Evolutionary conservation across 1,284 basidiomycete genomes (phyloP).

Genomic region (Papiliotrema laurentii): DNA sequence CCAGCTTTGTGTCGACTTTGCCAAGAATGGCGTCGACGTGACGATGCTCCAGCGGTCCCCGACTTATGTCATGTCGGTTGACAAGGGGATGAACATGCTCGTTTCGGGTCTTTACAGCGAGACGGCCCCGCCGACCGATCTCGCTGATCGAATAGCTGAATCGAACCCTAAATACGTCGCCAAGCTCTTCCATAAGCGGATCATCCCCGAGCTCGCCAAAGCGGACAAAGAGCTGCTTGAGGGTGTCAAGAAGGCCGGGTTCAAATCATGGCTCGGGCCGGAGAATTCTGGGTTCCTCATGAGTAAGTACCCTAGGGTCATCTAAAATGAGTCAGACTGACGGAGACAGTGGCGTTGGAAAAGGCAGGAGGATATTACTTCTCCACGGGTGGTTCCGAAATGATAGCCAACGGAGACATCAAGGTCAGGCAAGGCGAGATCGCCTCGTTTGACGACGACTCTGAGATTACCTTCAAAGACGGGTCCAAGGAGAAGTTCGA

Average conservation of each 20-base stretch:
- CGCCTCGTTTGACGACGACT: constrained; percentile 48
- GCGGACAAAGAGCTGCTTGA: constrained; percentile 58
- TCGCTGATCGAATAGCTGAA: constrained; percentile 55
- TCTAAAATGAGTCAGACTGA: neutral
- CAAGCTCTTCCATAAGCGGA: constrained; percentile 52
- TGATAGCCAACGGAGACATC: constrained; percentile 66
- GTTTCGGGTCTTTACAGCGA: constrained; percentile 54
- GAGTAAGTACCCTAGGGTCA: constrained; percentile 21
- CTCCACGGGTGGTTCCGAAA: constrained; percentile 58
- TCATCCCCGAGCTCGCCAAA: constrained; percentile 53
- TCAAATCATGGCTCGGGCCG: constrained; percentile 56
- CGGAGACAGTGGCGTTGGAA: constrained; percentile 36
- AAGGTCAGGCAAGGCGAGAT: constrained; percentile 66
- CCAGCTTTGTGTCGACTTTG: constrained; percentile 51
- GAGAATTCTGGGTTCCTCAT: constrained; percentile 56
- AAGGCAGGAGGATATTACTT: constrained; percentile 52
- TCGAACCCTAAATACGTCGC: constrained; percentile 51
- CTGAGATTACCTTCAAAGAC: constrained; percentile 60
- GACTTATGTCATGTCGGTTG: constrained; percentile 60
- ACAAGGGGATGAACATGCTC: constrained; percentile 50
- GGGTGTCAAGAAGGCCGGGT: constrained; percentile 58
- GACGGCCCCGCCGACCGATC: constrained; percentile 51
- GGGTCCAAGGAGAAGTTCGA: constrained; percentile 63
- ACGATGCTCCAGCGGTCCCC: constrained; percentile 62
- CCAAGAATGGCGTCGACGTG: constrained; percentile 53